phyloP scores from a whole-genome alignment of 2,329 filamentous ascomycete genomes.

The Ilyonectria destructans region DNA sequence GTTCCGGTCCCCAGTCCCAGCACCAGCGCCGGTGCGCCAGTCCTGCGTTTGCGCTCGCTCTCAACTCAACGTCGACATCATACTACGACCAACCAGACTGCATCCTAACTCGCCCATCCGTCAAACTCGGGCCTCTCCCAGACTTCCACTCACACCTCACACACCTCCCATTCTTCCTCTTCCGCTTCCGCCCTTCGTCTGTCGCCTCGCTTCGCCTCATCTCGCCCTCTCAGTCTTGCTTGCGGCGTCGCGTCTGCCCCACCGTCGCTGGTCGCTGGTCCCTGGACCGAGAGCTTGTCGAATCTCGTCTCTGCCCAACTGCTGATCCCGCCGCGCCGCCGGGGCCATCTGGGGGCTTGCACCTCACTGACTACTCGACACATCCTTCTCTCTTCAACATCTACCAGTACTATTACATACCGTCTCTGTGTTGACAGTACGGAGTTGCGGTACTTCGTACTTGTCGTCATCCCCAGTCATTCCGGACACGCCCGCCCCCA shows the following conservation, averaged over 20 bases:
- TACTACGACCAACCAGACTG: slow-evolving; percentile 42
- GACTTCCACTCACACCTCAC: slow-evolving; percentile 28
- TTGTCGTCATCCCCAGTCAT: slow-evolving; percentile 51
- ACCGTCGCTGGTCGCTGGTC: slow-evolving; percentile 44
- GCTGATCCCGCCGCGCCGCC: slow-evolving; percentile 50
- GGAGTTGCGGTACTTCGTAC: slow-evolving; percentile 47
- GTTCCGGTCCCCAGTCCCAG: slow-evolving; percentile 32
- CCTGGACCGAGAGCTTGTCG: slow-evolving; percentile 47
- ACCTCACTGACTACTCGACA: slow-evolving; percentile 38
- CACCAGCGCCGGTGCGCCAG: slow-evolving; percentile 23
- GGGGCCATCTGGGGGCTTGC: slow-evolving; percentile 40
- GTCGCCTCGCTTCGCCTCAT: slow-evolving; percentile 35
- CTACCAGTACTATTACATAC: slow-evolving; percentile 27
- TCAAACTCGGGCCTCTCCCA: slow-evolving; percentile 45
- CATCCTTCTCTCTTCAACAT: slow-evolving; percentile 41
- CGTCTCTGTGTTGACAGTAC: slow-evolving; percentile 38
- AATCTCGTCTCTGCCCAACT: slow-evolving; percentile 52
- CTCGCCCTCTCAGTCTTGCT: slow-evolving; percentile 34
- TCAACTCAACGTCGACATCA: slow-evolving; percentile 50
- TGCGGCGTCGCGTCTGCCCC: slow-evolving; percentile 46
- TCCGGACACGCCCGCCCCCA: slow-evolving; percentile 53
- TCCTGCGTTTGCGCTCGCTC: slow-evolving; percentile 18
- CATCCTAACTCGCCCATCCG: slow-evolving; percentile 38
- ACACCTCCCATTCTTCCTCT: slow-evolving; percentile 34
- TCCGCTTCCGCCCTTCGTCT: slow-evolving; percentile 33